Percentiles rank a stretch among this genome's conserved stretches.
phyloP scores from a whole-genome alignment of 2,329 filamentous ascomycete genomes.

The Nakataea oryzae region DNA sequence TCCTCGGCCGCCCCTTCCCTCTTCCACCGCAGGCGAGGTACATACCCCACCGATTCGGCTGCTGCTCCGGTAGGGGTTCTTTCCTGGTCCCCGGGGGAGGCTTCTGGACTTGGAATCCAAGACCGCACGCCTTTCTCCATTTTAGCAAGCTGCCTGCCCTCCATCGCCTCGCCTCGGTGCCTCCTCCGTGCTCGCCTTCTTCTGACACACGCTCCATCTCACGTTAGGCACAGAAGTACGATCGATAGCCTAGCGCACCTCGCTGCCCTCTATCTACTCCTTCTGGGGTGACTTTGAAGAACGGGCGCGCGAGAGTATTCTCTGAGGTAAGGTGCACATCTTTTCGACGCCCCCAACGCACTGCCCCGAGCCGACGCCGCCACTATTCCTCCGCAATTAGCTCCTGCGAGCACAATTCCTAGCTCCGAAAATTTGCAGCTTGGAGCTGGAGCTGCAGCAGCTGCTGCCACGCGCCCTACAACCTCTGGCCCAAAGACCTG shows the following conservation, averaged over 20 bases:
- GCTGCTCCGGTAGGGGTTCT: background rate
- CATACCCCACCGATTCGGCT: background rate
- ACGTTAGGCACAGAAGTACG: background rate
- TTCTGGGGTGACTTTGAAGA: background rate
- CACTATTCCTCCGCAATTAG: background rate
- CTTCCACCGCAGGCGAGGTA: background rate
- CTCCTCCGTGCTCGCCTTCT: background rate
- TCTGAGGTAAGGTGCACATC: background rate
- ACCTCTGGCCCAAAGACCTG: background rate
- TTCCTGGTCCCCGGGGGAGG: background rate
- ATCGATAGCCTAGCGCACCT: background rate
- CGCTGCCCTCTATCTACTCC: background rate
- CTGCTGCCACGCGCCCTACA: no score
- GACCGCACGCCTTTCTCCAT: background rate
- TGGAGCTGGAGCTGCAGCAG: background rate
- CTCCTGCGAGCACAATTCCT: background rate
- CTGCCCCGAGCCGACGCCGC: conserved; percentile 1
- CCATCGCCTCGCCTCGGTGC: background rate
- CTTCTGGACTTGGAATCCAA: background rate
- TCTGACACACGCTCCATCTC: background rate
- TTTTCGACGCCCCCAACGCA: background rate
- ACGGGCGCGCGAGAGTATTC: background rate
- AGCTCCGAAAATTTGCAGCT: background rate
- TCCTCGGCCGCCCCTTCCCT: background rate
- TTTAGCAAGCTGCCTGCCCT: background rate